Conservation (phyloP, 148 eudicot genomes). For the Vaccinium corymbosum region DNA sequence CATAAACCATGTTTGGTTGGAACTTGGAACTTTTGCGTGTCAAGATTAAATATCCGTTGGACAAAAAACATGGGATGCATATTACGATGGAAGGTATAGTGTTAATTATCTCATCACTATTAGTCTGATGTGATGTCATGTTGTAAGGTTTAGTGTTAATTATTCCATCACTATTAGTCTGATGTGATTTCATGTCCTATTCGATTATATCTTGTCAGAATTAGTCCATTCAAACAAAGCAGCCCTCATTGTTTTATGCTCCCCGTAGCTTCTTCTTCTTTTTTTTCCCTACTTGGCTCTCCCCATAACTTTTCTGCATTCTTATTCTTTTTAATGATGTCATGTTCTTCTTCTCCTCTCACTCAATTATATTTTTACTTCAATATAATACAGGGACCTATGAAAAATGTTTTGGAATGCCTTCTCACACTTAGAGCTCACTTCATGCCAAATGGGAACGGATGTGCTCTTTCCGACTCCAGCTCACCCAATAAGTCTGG, state of each 20-base stretch:
- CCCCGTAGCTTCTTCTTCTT: background rate
- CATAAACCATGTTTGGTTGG: background rate
- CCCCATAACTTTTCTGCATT: background rate
- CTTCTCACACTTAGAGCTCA: conserved; percentile 65
- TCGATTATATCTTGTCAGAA: background rate
- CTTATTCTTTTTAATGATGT: background rate
- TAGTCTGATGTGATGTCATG: no score
- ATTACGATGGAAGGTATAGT: no score
- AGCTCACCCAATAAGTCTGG: conserved; percentile 20
- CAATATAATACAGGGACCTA: conserved; percentile 62
- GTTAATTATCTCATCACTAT: no score
- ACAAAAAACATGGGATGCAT: background rate
- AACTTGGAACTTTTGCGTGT: background rate
- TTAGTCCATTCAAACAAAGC: background rate
- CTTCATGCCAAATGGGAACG: conserved; percentile 40
- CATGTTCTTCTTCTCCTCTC: conserved; percentile 4
- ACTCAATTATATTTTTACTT: background rate
- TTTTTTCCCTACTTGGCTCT: no score
- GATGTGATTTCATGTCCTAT: background rate
- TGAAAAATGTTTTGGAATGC: conserved; percentile 77
- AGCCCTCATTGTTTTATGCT: background rate
- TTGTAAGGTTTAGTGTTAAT: no score
- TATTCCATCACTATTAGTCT: no score
- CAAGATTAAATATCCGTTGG: background rate
- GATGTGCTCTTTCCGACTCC: conserved; percentile 15